Evolutionary conservation across 306 rosid genomes (phyloP).

Genomic region (Gastrolobium bilobum): DNA sequence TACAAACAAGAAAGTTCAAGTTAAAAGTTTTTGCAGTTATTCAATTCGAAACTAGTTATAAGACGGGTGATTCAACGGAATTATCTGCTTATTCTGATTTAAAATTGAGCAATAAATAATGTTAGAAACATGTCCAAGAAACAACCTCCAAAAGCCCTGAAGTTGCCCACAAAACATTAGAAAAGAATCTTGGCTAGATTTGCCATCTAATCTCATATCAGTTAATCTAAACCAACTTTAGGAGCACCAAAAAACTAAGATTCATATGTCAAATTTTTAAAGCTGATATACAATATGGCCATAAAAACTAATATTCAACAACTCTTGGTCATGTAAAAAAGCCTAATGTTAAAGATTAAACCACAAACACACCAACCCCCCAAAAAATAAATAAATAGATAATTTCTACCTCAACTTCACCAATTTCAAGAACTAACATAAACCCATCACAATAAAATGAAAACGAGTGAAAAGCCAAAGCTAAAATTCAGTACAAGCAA

Average conservation of each 20-base stretch:
- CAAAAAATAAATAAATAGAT: background rate
- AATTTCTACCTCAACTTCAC: no score
- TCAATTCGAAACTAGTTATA: background rate
- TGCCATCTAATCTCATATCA: conserved; percentile 6
- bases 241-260: background rate
- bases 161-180: conserved; percentile 5
- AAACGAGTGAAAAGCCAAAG: background rate
- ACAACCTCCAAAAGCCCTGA: conserved; percentile 21
- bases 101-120: conserved; percentile 27
- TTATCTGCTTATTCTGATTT: background rate
- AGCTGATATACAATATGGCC: background rate
- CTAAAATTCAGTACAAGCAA: background rate
- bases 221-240: background rate
- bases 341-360: no score
- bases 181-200: background rate
- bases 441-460: no score
- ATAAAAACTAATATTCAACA: background rate
- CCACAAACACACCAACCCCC: background rate
- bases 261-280: background rate
- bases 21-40: background rate
- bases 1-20: conserved; percentile 26
- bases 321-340: background rate
- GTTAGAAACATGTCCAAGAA: conserved; percentile 13
- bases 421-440: no score
- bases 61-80: background rate